Percentiles rank a stretch among this genome's conserved stretches.
Conservation (phyloP, 768 basidiomycete species). For the Auricularia cornea region DNA sequence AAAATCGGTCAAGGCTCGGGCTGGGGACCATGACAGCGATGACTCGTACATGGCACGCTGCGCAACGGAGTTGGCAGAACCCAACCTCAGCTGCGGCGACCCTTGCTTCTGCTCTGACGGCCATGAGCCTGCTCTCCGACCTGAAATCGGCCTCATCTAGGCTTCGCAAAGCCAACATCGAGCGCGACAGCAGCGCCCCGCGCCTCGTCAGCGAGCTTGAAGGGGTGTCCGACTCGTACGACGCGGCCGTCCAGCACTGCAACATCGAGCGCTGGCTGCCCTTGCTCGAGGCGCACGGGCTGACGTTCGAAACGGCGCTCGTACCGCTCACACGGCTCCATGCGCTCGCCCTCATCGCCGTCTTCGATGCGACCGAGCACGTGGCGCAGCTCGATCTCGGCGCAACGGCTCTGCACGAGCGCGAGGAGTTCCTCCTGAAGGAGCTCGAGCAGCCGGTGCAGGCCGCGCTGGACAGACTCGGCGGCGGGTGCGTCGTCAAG, state of each 20-base stretch:
- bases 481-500: background rate
- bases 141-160: background rate
- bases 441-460: background rate
- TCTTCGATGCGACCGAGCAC: background rate
- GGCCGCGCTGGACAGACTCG: background rate
- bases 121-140: background rate
- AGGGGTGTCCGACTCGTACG: background rate
- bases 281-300: background rate
- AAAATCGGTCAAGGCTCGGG: too few species aligned
- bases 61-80: too few species aligned
- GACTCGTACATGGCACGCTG: too few species aligned
- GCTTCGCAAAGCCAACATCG: background rate
- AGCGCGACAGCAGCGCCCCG: background rate
- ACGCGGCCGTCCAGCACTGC: background rate
- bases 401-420: background rate
- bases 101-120: background rate
- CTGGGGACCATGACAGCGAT: too few species aligned
- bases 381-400: background rate
- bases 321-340: background rate
- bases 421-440: background rate
- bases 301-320: background rate
- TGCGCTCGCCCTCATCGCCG: background rate
- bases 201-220: background rate
- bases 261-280: background rate
- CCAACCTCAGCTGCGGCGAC: background rate